A percentile compares a stretch with the other conserved stretches of the same genome.
Evolutionary conservation across 176 grass and related monocot genomes (phyloP).

Genomic region (Hyparrhenia diplandra): DNA sequence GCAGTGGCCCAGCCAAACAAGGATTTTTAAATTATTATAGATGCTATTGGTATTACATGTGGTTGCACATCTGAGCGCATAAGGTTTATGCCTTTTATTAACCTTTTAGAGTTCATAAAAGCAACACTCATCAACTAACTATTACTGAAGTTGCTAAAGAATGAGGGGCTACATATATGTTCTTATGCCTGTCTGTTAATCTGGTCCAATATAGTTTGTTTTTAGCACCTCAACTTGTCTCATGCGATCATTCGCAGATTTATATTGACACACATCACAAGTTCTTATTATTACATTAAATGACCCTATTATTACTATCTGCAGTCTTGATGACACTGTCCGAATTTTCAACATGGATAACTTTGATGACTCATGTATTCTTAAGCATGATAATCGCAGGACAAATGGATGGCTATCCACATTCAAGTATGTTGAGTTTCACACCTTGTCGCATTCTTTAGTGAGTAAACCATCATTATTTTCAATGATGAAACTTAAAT

Average conservation of each 20-base stretch:
- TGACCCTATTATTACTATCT: no score
- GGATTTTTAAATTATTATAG: neutral
- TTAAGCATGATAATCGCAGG: slow-evolving; percentile 44
- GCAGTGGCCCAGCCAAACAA: neutral
- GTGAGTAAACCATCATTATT: neutral
- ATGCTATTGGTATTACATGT: neutral
- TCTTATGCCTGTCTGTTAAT: neutral
- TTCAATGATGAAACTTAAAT: neutral
- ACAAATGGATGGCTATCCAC: slow-evolving; percentile 55
- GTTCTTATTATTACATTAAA: neutral
- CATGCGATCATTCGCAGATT: neutral
- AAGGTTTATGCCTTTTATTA: neutral
- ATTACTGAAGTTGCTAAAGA: neutral
- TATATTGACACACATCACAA: neutral
- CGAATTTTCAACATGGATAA: slow-evolving; percentile 35
- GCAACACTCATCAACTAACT: neutral
- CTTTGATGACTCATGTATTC: slow-evolving; percentile 21
- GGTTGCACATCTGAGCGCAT: neutral
- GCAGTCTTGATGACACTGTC: slow-evolving; percentile 52
- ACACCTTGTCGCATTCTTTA: neutral
- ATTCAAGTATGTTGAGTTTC: slow-evolving; percentile 46
- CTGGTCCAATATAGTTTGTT: neutral
- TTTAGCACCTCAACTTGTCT: neutral
- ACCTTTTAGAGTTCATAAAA: neutral
- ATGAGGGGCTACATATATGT: neutral